These are phyloP conservation scores for Cryptococcus sp. DNA, from an alignment of 1,284 basidiomycete species.

Conservation along the genomic window DNA sequence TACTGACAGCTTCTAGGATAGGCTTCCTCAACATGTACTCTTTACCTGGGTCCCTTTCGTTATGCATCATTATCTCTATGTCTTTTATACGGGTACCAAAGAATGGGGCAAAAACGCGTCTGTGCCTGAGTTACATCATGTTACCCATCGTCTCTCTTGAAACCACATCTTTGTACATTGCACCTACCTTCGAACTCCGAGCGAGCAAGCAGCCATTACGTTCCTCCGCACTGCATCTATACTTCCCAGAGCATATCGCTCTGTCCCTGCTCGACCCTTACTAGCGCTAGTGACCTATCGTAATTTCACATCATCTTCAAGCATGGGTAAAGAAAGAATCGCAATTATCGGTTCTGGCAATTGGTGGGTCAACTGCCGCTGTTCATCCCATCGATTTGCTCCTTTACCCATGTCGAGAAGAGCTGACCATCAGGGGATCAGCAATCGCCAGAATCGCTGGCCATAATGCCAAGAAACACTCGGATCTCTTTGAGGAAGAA, in stretches of 20 bases:
- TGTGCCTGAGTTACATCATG: neutral
- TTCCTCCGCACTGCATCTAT: neutral
- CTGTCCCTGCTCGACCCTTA: neutral
- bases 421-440: slow-evolving; percentile 51
- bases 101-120: too few species aligned
- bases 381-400: neutral
- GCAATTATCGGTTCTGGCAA: slow-evolving; percentile 55
- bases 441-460: slow-evolving; percentile 55
- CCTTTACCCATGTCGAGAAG: neutral
- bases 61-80: too few species aligned
- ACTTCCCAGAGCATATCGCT: too few species aligned
- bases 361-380: slow-evolving; percentile 39
- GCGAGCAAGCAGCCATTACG: neutral
- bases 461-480: slow-evolving; percentile 49
- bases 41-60: too few species aligned
- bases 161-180: too few species aligned
- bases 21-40: neutral
- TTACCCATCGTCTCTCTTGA: too few species aligned
- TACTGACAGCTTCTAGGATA: neutral
- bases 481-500: slow-evolving; percentile 49
- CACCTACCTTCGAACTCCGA: too few species aligned
- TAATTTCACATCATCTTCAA: neutral
- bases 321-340: slow-evolving; percentile 52
- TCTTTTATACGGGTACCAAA: too few species aligned
- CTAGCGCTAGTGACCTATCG: neutral